These are phyloP conservation scores for Globisporangium ultimum DNA, from an alignment of 352 stramenopile genomes.

Conservation along the genomic window DNA sequence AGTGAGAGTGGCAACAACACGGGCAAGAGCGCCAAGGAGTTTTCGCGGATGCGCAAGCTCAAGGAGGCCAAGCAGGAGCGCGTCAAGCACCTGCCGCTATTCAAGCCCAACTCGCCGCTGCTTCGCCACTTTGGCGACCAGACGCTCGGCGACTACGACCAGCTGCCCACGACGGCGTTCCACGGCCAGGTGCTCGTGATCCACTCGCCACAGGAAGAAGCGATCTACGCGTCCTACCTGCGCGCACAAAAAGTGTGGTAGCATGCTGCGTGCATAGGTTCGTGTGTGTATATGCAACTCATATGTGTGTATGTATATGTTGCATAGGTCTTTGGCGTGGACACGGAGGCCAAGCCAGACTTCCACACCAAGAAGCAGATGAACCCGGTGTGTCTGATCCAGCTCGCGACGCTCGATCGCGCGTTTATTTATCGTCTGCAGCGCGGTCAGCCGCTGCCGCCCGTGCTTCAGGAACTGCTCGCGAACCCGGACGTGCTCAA, in stretches of 20 bases:
- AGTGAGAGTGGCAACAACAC: conserved; percentile 4
- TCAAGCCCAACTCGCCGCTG: conserved; percentile 51
- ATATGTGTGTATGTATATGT: background rate
- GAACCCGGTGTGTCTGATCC: conserved; percentile 78
- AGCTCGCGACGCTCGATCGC: conserved; percentile 70
- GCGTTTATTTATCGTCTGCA: conserved; percentile 74
- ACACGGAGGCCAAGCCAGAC: conserved; percentile 77
- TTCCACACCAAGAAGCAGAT: conserved; percentile 48
- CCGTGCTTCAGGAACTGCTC: conserved; percentile 56
- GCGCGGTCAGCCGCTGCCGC: conserved; percentile 45
- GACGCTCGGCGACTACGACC: conserved; percentile 51
- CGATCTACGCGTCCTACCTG: conserved; percentile 42
- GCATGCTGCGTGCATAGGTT: background rate
- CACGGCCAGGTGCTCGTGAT: conserved; percentile 55
- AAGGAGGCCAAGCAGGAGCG: conserved; percentile 50
- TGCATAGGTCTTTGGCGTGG: conserved; percentile 48
- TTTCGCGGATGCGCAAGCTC: conserved; percentile 45
- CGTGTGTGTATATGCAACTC: background rate
- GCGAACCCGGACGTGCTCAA: conserved; percentile 62
- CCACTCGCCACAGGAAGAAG: conserved; percentile 59
- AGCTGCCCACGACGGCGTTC: conserved; percentile 46
- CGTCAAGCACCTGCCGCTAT: conserved; percentile 68
- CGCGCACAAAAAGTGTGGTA: conserved; percentile 40
- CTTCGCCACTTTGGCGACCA: conserved; percentile 39
- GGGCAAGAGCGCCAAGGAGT: conserved; percentile 29